phyloP scores from a whole-genome alignment of 2,329 filamentous ascomycete species.

The Pseudophaeomoniella oleicola region DNA sequence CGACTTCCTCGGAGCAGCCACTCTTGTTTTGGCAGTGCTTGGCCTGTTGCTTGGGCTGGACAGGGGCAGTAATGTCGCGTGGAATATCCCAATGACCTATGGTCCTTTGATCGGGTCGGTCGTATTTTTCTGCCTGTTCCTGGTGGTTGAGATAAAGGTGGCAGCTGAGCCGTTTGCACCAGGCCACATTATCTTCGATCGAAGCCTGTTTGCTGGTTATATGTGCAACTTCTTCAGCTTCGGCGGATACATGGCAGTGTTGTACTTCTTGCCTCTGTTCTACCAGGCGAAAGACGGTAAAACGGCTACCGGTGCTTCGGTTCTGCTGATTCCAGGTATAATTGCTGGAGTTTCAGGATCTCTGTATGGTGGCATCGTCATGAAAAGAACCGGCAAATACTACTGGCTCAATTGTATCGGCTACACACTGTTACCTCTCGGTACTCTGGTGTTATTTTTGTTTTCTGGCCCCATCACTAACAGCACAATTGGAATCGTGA shows the following conservation, averaged over 20 bases:
- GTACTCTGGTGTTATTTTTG: slow-evolving; percentile 41
- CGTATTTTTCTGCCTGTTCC: slow-evolving; percentile 50
- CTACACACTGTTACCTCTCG: slow-evolving; percentile 39
- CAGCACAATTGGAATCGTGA: slow-evolving; percentile 37
- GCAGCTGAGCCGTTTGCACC: slow-evolving; percentile 62
- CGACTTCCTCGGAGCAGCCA: slow-evolving; percentile 58
- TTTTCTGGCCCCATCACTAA: slow-evolving; percentile 39
- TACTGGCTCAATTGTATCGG: slow-evolving; percentile 51
- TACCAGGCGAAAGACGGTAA: slow-evolving; percentile 58
- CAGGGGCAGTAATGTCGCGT: slow-evolving; percentile 56
- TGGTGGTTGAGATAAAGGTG: slow-evolving; percentile 52
- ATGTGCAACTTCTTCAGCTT: slow-evolving; percentile 59
- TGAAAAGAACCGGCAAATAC: slow-evolving; percentile 57
- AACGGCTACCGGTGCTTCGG: slow-evolving; percentile 48
- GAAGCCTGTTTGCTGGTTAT: slow-evolving; percentile 52
- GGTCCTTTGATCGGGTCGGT: slow-evolving; percentile 40
- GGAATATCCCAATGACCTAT: slow-evolving; percentile 45
- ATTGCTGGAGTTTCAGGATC: slow-evolving; percentile 48
- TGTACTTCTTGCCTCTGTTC: slow-evolving; percentile 66
- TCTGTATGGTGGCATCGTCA: slow-evolving; percentile 48
- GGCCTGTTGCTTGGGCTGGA: slow-evolving; percentile 56
- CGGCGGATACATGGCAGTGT: slow-evolving; percentile 40
- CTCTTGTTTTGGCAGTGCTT: slow-evolving; percentile 51
- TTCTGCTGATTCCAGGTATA: slow-evolving; percentile 54
- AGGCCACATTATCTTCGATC: slow-evolving; percentile 55